Evolutionary conservation across 2,329 filamentous ascomycete species (phyloP).

Genomic region (Blastomyces percursus): DNA sequence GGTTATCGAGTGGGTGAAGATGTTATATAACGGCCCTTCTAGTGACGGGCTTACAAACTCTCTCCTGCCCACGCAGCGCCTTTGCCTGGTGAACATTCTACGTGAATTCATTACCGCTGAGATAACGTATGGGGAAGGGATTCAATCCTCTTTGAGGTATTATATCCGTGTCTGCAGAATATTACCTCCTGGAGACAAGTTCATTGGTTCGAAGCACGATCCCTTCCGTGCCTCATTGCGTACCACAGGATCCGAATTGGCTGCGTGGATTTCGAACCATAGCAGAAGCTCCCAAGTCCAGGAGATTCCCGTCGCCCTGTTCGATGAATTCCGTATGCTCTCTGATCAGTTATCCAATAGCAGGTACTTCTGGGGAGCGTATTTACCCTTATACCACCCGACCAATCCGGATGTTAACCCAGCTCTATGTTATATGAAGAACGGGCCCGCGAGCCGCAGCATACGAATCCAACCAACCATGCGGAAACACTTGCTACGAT

Average conservation of each 20-base stretch:
- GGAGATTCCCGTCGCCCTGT: constrained; percentile 21
- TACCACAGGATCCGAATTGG: constrained; percentile 18
- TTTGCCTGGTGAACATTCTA: constrained; percentile 17
- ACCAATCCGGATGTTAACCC: constrained; percentile 23
- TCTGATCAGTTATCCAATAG: neutral
- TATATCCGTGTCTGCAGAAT: constrained; percentile 19
- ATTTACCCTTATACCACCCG: constrained; percentile 29
- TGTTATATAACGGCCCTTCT: constrained; percentile 20
- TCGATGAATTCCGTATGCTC: constrained; percentile 22
- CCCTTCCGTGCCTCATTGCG: constrained; percentile 12
- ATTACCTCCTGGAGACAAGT: constrained; percentile 7
- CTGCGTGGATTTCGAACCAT: constrained; percentile 17
- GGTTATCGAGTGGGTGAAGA: constrained; percentile 27
- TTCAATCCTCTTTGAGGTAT: constrained; percentile 22
- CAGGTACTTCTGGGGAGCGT: constrained; percentile 17
- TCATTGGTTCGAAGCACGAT: neutral
- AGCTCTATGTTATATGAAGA: constrained; percentile 22
- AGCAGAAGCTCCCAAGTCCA: constrained; percentile 16
- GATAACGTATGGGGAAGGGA: constrained; percentile 22
- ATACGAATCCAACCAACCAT: constrained; percentile 15
- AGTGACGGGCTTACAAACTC: constrained; percentile 11
- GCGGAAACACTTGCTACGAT: constrained; percentile 23
- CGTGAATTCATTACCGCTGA: constrained; percentile 25
- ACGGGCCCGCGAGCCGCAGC: constrained; percentile 13
- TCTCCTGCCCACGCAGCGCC: neutral